phyloP scores from a whole-genome alignment of 768 basidiomycete genomes.

The Peribolospora kevripleyi region DNA sequence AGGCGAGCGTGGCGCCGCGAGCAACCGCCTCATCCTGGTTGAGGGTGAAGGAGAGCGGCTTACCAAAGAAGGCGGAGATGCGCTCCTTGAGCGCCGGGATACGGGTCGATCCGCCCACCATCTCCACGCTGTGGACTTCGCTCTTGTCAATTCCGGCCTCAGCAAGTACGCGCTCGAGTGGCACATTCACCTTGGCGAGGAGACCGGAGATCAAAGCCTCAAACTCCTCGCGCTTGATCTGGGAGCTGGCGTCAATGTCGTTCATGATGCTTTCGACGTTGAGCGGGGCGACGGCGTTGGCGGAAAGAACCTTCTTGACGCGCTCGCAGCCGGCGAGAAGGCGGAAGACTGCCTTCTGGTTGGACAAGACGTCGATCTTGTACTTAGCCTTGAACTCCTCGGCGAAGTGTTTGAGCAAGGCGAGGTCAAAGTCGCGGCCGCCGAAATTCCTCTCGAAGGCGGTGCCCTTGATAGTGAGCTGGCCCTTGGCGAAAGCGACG shows the following conservation, averaged over 20 bases:
- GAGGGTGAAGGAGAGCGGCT: constrained; percentile 66
- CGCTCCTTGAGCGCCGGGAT: constrained; percentile 71
- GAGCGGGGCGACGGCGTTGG: constrained; percentile 66
- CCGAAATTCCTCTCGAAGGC: constrained; percentile 86
- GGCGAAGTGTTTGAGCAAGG: constrained; percentile 67
- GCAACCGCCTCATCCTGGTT: constrained; percentile 97
- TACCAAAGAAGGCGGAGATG: constrained; percentile 68
- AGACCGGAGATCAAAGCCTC: constrained; percentile 52
- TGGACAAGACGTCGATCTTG: constrained; percentile 82
- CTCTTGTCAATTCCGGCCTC: constrained; percentile 61
- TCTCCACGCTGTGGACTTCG: constrained; percentile 71
- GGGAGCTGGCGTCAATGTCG: constrained; percentile 76
- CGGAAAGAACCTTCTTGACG: constrained; percentile 87
- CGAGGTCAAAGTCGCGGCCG: constrained; percentile 86
- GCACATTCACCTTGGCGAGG: constrained; percentile 48
- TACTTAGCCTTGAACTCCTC: constrained; percentile 86
- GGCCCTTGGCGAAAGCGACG: constrained; percentile 82
- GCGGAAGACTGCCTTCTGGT: constrained; percentile 81
- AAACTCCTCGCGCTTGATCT: constrained; percentile 55
- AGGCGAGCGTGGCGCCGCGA: constrained; percentile 86
- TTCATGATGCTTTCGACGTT: constrained; percentile 92
- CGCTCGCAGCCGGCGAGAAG: constrained; percentile 69
- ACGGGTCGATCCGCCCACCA: constrained; percentile 81
- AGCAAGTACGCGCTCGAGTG: constrained; percentile 50
- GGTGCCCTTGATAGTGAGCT: constrained; percentile 59